Evolutionary conservation across 2,329 filamentous ascomycete genomes (phyloP).

Genomic region (Alternaria sp.): DNA sequence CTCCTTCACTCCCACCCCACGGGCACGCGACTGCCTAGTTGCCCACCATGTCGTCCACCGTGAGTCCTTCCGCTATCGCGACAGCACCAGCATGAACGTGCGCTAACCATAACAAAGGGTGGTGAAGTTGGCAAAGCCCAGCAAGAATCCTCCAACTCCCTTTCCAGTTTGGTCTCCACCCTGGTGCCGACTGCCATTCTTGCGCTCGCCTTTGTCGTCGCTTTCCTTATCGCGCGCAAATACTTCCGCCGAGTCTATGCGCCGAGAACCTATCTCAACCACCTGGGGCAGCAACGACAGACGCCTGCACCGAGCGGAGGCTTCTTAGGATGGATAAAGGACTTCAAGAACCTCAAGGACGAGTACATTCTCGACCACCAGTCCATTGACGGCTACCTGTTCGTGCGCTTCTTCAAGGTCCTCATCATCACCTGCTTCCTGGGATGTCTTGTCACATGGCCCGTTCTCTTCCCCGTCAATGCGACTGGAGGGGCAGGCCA

Average conservation of each 20-base stretch:
- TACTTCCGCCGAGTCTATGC: conserved; percentile 53
- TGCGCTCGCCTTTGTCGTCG: conserved; percentile 35
- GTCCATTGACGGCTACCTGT: conserved; percentile 58
- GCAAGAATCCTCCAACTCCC: conserved; percentile 53
- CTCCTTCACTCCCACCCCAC: conserved; percentile 4
- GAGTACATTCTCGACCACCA: conserved; percentile 56
- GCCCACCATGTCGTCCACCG: conserved; percentile 32
- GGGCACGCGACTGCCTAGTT: conserved; percentile 12
- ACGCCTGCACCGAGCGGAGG: conserved; percentile 54
- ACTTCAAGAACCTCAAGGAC: conserved; percentile 53
- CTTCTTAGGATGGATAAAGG: conserved; percentile 61
- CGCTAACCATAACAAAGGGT: conserved; percentile 20
- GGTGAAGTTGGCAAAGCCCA: conserved; percentile 31
- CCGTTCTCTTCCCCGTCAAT: conserved; percentile 57
- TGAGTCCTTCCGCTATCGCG: conserved; percentile 4
- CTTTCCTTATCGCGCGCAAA: conserved; percentile 53
- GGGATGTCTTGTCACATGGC: conserved; percentile 54
- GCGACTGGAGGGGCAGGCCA: conserved; percentile 48
- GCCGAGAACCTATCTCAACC: conserved; percentile 56
- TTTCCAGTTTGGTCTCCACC: conserved; percentile 48
- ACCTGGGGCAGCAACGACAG: conserved; percentile 51
- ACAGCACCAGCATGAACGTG: background rate
- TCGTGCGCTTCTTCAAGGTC: conserved; percentile 55
- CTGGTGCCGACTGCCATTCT: conserved; percentile 40
- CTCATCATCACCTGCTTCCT: conserved; percentile 52